Percentiles rank a stretch among this genome's conserved stretches.
These are phyloP conservation scores for Paraphoma chrysanthemicola DNA, from an alignment of 2,329 filamentous ascomycete genomes.

Conservation along the genomic window DNA sequence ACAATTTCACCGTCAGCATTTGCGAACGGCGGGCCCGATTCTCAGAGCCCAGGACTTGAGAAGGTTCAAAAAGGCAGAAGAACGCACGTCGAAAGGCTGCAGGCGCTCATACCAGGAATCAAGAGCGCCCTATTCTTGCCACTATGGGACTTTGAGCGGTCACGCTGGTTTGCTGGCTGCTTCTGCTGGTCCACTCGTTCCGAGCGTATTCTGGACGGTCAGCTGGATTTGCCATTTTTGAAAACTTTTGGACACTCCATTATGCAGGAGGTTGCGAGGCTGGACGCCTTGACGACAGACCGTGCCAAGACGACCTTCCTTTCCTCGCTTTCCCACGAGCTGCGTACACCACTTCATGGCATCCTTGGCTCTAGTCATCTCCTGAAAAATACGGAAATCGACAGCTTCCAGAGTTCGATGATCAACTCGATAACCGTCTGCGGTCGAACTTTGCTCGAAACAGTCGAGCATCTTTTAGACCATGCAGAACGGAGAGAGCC, in stretches of 20 bases:
- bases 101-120: slow-evolving; percentile 54
- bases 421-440: slow-evolving; percentile 51
- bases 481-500: slow-evolving; percentile 22
- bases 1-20: background rate
- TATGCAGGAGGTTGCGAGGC: slow-evolving; percentile 61
- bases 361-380: slow-evolving; percentile 54
- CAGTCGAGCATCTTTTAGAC: slow-evolving; percentile 34
- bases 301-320: slow-evolving; percentile 59
- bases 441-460: slow-evolving; percentile 57
- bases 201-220: slow-evolving; percentile 20
- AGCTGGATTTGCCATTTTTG: slow-evolving; percentile 27
- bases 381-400: slow-evolving; percentile 50
- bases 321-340: slow-evolving; percentile 58
- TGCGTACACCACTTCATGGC: slow-evolving; percentile 52
- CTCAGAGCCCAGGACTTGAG: background rate
- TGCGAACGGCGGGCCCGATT: background rate
- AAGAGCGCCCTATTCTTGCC: slow-evolving; percentile 36
- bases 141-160: slow-evolving; percentile 36
- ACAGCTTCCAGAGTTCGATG: slow-evolving; percentile 52
- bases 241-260: slow-evolving; percentile 51
- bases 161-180: slow-evolving; percentile 34
- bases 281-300: slow-evolving; percentile 47
- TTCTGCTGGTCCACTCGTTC: slow-evolving; percentile 30
- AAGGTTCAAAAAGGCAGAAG: background rate
- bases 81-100: slow-evolving; percentile 35